Conservation (phyloP, 179 eudicot species). For the Sideroxylon spinosum region DNA sequence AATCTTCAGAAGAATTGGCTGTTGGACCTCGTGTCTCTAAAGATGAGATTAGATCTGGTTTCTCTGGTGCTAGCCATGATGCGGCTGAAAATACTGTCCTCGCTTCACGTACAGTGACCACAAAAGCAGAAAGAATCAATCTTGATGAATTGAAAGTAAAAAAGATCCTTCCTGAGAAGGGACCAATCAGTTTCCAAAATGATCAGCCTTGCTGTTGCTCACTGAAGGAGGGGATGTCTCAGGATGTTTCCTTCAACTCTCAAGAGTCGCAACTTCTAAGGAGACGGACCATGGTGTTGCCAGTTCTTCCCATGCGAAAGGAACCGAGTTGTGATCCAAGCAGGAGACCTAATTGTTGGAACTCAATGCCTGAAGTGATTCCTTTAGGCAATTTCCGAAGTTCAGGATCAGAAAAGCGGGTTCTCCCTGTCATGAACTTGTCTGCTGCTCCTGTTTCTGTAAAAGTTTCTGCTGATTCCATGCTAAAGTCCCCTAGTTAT, state of each 20-base stretch:
- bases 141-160: conserved; percentile 19
- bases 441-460: conserved; percentile 19
- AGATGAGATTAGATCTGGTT: conserved; percentile 25
- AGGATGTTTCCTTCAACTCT: conserved; percentile 30
- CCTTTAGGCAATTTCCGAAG: conserved; percentile 20
- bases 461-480: conserved; percentile 24
- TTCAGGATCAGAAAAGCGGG: conserved; percentile 21
- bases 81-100: conserved; percentile 22
- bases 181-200: conserved; percentile 19
- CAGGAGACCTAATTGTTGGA: conserved; percentile 18
- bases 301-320: conserved; percentile 24
- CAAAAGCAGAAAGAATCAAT: conserved; percentile 23
- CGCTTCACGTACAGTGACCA: conserved; percentile 18
- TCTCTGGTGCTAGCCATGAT: conserved; percentile 21
- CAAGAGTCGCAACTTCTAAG: conserved; percentile 40
- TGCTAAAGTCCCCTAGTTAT: conserved; percentile 6
- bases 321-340: conserved; percentile 15
- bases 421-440: conserved; percentile 13
- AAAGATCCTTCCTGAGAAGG: conserved; percentile 18
- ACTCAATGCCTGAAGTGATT: conserved; percentile 16
- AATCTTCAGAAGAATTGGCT: conserved; percentile 17
- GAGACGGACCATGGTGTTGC: conserved; percentile 26
- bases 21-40: neutral
- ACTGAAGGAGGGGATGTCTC: conserved; percentile 39
- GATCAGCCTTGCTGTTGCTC: conserved; percentile 48